Evolutionary conservation across 2,329 filamentous ascomycete genomes (phyloP).

Genomic region (Xylariaceae sp.): DNA sequence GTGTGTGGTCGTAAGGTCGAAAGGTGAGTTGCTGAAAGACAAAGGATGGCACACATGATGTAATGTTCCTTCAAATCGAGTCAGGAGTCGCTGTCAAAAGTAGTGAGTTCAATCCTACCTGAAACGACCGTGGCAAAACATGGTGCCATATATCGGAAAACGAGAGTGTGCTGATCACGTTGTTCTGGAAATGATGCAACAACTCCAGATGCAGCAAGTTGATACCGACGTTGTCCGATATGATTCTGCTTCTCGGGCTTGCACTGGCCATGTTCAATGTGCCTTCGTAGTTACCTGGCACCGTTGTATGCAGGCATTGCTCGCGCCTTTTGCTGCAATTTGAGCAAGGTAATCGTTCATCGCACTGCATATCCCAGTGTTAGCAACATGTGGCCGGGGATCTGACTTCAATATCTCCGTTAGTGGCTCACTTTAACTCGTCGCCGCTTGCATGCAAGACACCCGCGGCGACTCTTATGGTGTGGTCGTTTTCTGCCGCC

Average conservation of each 20-base stretch:
- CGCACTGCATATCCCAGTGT: no score
- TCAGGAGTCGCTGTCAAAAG: not conserved
- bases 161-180: constrained; percentile 5
- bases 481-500: constrained; percentile 4
- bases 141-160: constrained; percentile 8
- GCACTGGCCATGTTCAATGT: not conserved
- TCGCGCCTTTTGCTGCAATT: constrained; percentile 8
- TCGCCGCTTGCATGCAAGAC: constrained; percentile 7
- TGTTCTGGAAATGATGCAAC: constrained; percentile 11
- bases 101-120: constrained; percentile 3
- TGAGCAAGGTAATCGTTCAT: constrained; percentile 6
- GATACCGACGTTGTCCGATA: not conserved
- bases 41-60: constrained; percentile 8
- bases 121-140: constrained; percentile 11
- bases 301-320: constrained; percentile 1
- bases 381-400: no score
- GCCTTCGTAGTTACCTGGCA: not conserved
- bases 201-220: constrained; percentile 11
- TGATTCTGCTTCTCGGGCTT: not conserved
- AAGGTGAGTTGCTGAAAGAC: constrained; percentile 7
- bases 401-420: no score
- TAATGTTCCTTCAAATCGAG: constrained; percentile 2
- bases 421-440: constrained; percentile 9
- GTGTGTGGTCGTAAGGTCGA: constrained; percentile 3
- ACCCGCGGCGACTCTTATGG: constrained; percentile 10